Percentiles rank a stretch among this genome's conserved stretches.
Conservation (phyloP, 2,329 filamentous ascomycete genomes). For the Sclerotinia trifoliorum region DNA sequence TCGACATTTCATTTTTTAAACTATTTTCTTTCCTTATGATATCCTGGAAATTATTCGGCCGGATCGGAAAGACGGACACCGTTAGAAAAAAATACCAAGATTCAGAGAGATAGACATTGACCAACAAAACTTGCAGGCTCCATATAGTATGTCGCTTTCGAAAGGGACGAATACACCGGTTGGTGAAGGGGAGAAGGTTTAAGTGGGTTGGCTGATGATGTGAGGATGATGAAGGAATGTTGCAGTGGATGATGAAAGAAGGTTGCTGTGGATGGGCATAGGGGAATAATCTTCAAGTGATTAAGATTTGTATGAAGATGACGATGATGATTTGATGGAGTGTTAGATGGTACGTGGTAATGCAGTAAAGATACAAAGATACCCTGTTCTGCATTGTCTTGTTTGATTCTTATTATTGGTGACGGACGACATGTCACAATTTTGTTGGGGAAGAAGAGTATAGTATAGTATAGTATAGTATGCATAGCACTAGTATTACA, state of each 20-base stretch:
- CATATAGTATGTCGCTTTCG: conserved; percentile 40
- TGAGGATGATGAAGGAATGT: neutral
- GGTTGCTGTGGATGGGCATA: neutral
- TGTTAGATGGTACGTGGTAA: neutral
- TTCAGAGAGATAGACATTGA: conserved; percentile 11
- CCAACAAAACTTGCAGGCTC: conserved; percentile 31
- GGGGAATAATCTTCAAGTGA: neutral
- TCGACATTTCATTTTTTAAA: neutral
- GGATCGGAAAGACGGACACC: neutral
- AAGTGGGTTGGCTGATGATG: neutral
- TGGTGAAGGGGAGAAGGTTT: conserved; percentile 20
- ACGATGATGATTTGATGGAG: too few species aligned
- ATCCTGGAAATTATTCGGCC: neutral
- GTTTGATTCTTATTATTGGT: neutral
- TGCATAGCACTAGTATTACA: neutral
- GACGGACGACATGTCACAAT: neutral
- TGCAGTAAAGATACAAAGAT: conserved; percentile 5
- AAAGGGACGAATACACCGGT: conserved; percentile 37
- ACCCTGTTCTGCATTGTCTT: conserved; percentile 7
- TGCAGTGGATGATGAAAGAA: neutral
- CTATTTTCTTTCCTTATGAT: neutral
- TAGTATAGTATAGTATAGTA: neutral
- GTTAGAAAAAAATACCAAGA: neutral
- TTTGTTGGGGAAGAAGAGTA: too few species aligned
- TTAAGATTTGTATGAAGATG: neutral